Evolutionary conservation across 1,139 yeast species (phyloP).

Genomic region (Saccharomyces hybrid): DNA sequence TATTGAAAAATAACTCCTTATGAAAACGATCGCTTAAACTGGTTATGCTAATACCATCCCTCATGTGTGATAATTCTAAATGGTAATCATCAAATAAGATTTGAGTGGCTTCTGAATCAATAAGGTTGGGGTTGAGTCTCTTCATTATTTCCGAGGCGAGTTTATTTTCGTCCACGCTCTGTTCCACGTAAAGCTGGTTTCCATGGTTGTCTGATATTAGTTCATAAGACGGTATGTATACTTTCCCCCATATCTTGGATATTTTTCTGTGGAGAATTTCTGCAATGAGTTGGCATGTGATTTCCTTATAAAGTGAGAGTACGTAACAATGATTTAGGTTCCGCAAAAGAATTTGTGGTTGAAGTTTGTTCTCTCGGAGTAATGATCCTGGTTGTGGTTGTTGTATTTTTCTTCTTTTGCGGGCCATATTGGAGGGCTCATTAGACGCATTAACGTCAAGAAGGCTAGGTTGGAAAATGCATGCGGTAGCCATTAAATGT

Average conservation of each 20-base stretch:
- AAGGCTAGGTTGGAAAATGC: background rate
- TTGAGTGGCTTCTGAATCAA: slow-evolving; percentile 14
- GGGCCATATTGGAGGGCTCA: background rate
- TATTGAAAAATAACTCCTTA: background rate
- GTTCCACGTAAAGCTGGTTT: slow-evolving; percentile 22
- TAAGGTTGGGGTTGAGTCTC: slow-evolving; percentile 14
- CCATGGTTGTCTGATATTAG: slow-evolving; percentile 20
- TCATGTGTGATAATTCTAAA: slow-evolving; percentile 10
- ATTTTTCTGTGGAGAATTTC: slow-evolving; percentile 8
- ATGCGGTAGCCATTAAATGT: background rate
- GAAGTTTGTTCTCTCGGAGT: background rate
- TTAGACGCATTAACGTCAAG: background rate
- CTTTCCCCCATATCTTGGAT: slow-evolving; percentile 12
- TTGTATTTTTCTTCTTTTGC: background rate
- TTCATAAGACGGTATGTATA: slow-evolving; percentile 20
- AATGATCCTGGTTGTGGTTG: background rate
- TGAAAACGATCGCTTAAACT: background rate
- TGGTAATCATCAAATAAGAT: slow-evolving; percentile 18
- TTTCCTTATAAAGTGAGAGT: slow-evolving; percentile 12
- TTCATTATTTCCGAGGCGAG: slow-evolving; percentile 14
- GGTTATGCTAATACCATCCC: background rate
- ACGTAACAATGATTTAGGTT: slow-evolving; percentile 12
- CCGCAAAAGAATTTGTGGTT: background rate
- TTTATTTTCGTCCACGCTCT: slow-evolving; percentile 11
- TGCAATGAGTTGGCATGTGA: slow-evolving; percentile 9